A percentile compares a stretch with the other conserved stretches of the same genome.
phyloP scores from a whole-genome alignment of 805 yeast genomes.

The Metahyphopichia silvanorum region DNA sequence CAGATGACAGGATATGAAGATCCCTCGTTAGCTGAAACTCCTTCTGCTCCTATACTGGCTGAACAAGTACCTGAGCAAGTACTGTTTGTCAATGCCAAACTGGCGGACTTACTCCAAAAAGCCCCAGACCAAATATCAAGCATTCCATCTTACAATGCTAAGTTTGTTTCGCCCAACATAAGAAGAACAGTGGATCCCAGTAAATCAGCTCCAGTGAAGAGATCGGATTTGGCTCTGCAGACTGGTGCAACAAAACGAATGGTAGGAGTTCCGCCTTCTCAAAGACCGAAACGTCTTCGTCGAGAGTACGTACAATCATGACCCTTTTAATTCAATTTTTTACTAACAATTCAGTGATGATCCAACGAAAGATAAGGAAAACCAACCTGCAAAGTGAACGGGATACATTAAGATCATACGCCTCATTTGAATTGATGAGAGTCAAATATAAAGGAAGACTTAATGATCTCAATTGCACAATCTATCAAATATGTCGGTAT shows the following conservation, averaged over 20 bases:
- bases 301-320: no score
- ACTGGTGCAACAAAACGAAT: conserved; percentile 18
- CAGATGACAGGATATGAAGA: conserved; percentile 2
- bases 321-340: no score
- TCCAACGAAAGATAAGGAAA: no score
- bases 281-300: no score
- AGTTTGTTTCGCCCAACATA: conserved; percentile 51
- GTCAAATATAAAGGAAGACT: no score
- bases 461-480: no score
- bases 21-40: conserved; percentile 2
- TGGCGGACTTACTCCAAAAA: conserved; percentile 54
- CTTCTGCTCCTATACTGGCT: no score
- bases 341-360: no score
- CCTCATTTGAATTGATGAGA: no score
- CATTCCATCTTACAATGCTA: conserved; percentile 52
- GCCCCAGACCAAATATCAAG: conserved; percentile 39
- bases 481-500: no score
- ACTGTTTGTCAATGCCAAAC: conserved; percentile 62
- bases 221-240: conserved; percentile 18
- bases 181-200: conserved; percentile 60
- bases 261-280: conserved; percentile 33
- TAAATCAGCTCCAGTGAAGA: conserved; percentile 61
- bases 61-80: conserved; percentile 11
- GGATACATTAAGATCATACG: no score
- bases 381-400: no score